phyloP scores from a whole-genome alignment of 2,329 filamentous ascomycete genomes.

The Sphaerulina musiva region DNA sequence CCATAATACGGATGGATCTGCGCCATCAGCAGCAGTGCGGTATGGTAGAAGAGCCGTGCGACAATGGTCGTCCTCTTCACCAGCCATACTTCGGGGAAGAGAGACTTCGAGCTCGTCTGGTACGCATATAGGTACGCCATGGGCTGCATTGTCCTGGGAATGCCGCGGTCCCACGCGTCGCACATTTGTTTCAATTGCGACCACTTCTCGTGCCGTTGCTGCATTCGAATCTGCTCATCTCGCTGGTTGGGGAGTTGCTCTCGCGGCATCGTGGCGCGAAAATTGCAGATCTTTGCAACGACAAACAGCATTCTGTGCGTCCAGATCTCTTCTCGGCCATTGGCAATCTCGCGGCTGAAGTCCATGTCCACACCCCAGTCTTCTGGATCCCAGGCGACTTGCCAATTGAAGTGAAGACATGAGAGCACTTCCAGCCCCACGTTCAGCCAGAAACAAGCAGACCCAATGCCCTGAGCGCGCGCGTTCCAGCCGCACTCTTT shows the following conservation, averaged over 20 bases:
- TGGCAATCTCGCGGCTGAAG: constrained; percentile 52
- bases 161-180: constrained; percentile 70
- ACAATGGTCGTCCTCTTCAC: constrained; percentile 76
- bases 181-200: constrained; percentile 70
- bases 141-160: constrained; percentile 81
- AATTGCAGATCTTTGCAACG: constrained; percentile 79
- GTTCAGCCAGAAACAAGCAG: constrained; percentile 91
- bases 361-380: constrained; percentile 82
- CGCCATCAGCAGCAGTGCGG: constrained; percentile 70
- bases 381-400: constrained; percentile 80
- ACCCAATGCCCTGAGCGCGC: constrained; percentile 67
- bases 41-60: constrained; percentile 82
- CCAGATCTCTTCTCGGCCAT: constrained; percentile 73
- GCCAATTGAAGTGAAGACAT: constrained; percentile 81
- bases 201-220: constrained; percentile 69
- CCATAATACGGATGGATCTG: constrained; percentile 66
- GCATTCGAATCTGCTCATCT: constrained; percentile 57
- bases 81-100: constrained; percentile 84
- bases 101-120: constrained; percentile 61
- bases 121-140: constrained; percentile 68
- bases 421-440: constrained; percentile 84
- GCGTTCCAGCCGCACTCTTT: constrained; percentile 88
- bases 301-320: constrained; percentile 84
- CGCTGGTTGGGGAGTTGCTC: constrained; percentile 49
- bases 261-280: constrained; percentile 62